Percentiles rank a stretch among this genome's conserved stretches.
These are phyloP conservation scores for Tagetes erecta DNA, from an alignment of 129 eudicot genomes.

Conservation along the genomic window DNA sequence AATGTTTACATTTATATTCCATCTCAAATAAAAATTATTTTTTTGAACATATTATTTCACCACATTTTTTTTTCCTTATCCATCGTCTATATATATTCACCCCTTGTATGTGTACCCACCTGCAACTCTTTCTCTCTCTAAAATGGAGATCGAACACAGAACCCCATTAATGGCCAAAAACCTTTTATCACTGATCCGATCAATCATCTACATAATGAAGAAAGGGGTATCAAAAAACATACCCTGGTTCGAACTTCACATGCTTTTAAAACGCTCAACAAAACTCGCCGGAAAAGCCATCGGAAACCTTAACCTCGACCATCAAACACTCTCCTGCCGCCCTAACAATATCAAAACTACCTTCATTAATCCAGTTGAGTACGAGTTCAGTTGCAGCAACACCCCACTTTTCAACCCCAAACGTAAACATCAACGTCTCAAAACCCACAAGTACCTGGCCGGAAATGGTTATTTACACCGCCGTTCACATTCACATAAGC, in stretches of 20 bases:
- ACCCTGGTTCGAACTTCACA: slow-evolving; percentile 53
- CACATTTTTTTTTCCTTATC: slow-evolving; percentile 15
- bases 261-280: slow-evolving; percentile 56
- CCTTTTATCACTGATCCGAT: slow-evolving; percentile 49
- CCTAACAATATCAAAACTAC: slow-evolving; percentile 44
- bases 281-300: slow-evolving; percentile 64
- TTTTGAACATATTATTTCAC: too few species aligned
- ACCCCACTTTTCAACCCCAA: slow-evolving; percentile 47
- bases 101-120: slow-evolving; percentile 24
- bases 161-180: slow-evolving; percentile 57
- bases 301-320: slow-evolving; percentile 51
- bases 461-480: slow-evolving; percentile 10
- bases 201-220: slow-evolving; percentile 51
- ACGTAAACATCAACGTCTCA: slow-evolving; percentile 26
- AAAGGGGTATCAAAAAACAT: slow-evolving; percentile 54
- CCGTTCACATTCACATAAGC: not conserved
- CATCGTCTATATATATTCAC: slow-evolving; percentile 21
- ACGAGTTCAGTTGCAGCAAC: slow-evolving; percentile 72
- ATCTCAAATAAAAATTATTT: not conserved
- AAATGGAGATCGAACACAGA: slow-evolving; percentile 42
- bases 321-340: slow-evolving; percentile 62
- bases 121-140: slow-evolving; percentile 23
- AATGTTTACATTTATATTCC: slow-evolving; percentile 10
- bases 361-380: slow-evolving; percentile 59
- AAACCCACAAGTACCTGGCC: slow-evolving; percentile 23